Base-by-base conservation (phyloP, 106 monocot genomes). In the Dendrobium huoshanense region DNA sequence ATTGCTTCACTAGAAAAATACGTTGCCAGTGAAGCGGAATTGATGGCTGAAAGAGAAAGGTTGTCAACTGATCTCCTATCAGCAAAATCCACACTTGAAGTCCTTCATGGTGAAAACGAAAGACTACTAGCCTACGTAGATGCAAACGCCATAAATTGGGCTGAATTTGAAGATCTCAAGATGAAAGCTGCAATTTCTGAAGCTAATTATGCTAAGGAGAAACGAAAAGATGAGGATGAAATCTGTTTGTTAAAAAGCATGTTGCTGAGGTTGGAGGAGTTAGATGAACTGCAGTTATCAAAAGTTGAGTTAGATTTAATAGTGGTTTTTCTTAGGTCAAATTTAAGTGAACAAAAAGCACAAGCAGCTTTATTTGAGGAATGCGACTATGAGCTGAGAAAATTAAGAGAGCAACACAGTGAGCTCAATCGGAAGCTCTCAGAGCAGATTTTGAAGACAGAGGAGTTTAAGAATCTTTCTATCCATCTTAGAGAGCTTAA, bases 401-500 rank as follows among this genome's bases (percentile, higher is more conserved):
- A 87, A 72, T 79, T 93, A 79, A 84, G 78, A 80, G 89, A 87
- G 75, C 89, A 95, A 45, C 54, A 91, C 54, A 85, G 81, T 81
- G 91, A 88, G 59, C 88, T 99, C 24, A 85, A 75, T 27, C 81
- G 81, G 45, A 93, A 87, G 76, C 90, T 99, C 31, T 91, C 90
- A 67, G 95, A 95, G 75, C 99, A 95, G 79, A 92, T 80, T 85
- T 74, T 93, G 82, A 99, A 91, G 86, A 85, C 99, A 75, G 95
- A 99, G 81, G 95, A 99, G 80, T 99, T 90, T 72, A 99, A 89
- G 85, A 95, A 88, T 43, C 74, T 99, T 59, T 95, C 95, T 41
- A 86, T 90, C 70, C 95, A 91, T 85, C 81, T 99, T 51, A 90
- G 87, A 86, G 96, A 96, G 81, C 87, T 90, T 11, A 98, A 94